A percentile compares a stretch with the other conserved stretches of the same genome.
Evolutionary conservation across 1,139 yeast genomes (phyloP).

Genomic region (Suhomyces kunorum): DNA sequence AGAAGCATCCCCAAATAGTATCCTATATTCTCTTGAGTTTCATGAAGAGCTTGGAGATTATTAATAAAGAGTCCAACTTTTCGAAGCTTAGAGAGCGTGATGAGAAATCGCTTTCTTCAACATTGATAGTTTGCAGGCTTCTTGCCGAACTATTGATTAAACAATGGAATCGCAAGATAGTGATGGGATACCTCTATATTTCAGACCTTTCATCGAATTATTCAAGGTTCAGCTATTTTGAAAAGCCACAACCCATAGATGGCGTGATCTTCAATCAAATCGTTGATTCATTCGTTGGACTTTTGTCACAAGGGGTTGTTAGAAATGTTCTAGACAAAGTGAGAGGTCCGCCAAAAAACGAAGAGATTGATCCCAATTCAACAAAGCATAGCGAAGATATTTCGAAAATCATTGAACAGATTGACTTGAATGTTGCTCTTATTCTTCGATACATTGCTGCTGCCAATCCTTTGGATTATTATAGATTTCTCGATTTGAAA

Average conservation of each 20-base stretch:
- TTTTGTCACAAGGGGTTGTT: constrained; percentile 18
- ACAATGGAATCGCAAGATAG: constrained; percentile 30
- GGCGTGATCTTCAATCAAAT: constrained; percentile 9
- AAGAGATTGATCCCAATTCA: constrained; percentile 1
- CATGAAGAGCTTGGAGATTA: constrained; percentile 25
- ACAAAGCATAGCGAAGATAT: constrained; percentile 5
- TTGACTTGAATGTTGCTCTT: constrained; percentile 49
- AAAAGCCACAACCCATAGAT: constrained; percentile 15
- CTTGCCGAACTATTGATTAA: constrained; percentile 32
- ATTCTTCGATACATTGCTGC: constrained; percentile 54
- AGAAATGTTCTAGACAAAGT: constrained; percentile 18
- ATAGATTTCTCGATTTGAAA: constrained; percentile 38
- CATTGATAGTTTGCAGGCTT: constrained; percentile 36
- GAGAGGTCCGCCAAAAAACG: constrained; percentile 10
- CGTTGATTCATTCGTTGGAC: constrained; percentile 16
- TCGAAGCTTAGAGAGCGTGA: constrained; percentile 33
- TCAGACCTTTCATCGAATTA: constrained; percentile 18
- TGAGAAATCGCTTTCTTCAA: constrained; percentile 36
- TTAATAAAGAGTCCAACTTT: constrained; percentile 32
- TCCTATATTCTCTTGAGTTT: constrained; percentile 28
- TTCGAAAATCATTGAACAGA: constrained; percentile 25
- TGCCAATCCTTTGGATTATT: constrained; percentile 55
- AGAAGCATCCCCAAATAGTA: constrained; percentile 21
- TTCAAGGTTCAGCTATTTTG: constrained; percentile 19
- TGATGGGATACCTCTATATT: constrained; percentile 9